Evolutionary conservation across 305 asterid species (phyloP).

Genomic region (Fraxinus sp.): DNA sequence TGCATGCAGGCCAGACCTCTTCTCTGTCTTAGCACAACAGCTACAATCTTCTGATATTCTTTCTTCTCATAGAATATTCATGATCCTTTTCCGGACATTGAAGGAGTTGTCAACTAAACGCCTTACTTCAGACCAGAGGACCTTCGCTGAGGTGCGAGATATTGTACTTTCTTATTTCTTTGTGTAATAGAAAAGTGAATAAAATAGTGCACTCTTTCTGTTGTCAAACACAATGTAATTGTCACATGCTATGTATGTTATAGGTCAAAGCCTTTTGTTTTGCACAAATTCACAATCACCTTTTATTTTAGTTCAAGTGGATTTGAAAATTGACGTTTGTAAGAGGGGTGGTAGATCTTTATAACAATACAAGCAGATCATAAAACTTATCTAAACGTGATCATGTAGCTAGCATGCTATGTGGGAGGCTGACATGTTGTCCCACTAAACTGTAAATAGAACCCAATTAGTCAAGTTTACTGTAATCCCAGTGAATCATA

Average conservation of each 20-base stretch:
- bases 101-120: conserved; percentile 96
- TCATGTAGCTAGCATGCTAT: neutral
- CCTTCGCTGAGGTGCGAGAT: conserved; percentile 64
- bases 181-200: conserved; percentile 11
- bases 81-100: conserved; percentile 85
- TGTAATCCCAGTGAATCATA: neutral
- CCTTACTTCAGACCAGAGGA: conserved; percentile 77
- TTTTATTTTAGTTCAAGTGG: neutral
- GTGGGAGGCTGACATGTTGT: neutral
- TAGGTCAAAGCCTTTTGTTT: neutral
- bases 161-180: conserved; percentile 7
- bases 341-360: neutral
- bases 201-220: neutral
- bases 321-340: neutral
- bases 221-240: neutral
- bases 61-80: conserved; percentile 82
- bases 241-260: neutral
- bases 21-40: conserved; percentile 80
- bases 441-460: neutral
- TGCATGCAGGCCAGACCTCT: conserved; percentile 83
- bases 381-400: neutral
- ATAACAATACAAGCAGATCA: neutral
- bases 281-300: neutral
- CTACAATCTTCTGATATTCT: conserved; percentile 85
- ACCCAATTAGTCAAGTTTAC: neutral